A percentile compares a stretch with the other conserved stretches of the same genome.
Conservation (phyloP, 2,329 filamentous ascomycete species). For the Orbilia javanica region DNA sequence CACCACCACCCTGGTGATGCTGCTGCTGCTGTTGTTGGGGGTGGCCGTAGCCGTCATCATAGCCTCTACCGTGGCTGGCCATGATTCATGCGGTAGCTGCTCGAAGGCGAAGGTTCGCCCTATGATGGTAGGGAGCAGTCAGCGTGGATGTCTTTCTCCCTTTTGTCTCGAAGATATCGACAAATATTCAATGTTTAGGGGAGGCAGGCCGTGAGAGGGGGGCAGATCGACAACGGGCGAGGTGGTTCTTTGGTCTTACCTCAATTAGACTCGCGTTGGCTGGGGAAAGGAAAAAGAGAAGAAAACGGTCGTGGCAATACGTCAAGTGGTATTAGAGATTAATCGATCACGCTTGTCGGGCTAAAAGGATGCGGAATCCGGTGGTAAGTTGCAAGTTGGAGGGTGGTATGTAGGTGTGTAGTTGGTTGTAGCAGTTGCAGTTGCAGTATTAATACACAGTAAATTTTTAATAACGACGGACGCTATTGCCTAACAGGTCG, state of each 20-base stretch:
- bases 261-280: slow-evolving; percentile 57
- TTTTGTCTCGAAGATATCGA: background rate
- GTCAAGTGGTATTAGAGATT: slow-evolving; percentile 49
- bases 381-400: too few relatives aligned
- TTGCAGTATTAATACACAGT: slow-evolving; percentile 33
- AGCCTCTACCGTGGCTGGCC: slow-evolving; percentile 57
- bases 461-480: slow-evolving; percentile 54
- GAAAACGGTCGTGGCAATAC: slow-evolving; percentile 11
- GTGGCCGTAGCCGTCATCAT: slow-evolving; percentile 64
- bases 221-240: slow-evolving; percentile 44
- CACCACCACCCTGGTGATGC: slow-evolving; percentile 29
- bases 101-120: slow-evolving; percentile 53
- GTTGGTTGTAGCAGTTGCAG: background rate
- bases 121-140: slow-evolving; percentile 36
- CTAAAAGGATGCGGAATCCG: slow-evolving; percentile 8
- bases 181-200: slow-evolving; percentile 31
- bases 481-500: slow-evolving; percentile 34
- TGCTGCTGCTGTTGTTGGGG: slow-evolving; percentile 66
- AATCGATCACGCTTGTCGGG: slow-evolving; percentile 25
- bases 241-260: slow-evolving; percentile 52
- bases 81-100: slow-evolving; percentile 56
- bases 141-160: slow-evolving; percentile 19
- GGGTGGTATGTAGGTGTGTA: too few relatives aligned
- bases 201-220: background rate
- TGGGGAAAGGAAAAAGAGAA: slow-evolving; percentile 4